Evolutionary conservation across 208 protist species (phyloP), one percentile per base, ranked within the genome.

Genomic region (Tritrichomonas musculus): DNA sequence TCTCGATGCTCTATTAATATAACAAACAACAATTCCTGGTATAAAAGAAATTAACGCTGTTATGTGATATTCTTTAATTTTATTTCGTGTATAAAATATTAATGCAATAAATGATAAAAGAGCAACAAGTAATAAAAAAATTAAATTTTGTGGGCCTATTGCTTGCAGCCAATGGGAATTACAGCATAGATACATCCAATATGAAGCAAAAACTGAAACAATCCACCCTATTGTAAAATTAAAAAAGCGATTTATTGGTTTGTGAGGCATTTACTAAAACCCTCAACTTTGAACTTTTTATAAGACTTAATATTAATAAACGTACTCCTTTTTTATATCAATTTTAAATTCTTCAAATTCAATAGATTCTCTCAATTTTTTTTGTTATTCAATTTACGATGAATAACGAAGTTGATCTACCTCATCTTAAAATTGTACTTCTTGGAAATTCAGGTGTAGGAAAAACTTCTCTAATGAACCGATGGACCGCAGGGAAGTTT

Each of bases 361-460:
- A n/a, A n/a, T n/a, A n/a, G n/a, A n/a, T n/a, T n/a, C n/a, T n/a
- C n/a, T n/a, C n/a, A n/a, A n/a, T n/a, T n/a, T n/a, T n/a, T n/a
- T n/a, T n/a, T n/a, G n/a, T n/a, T n/a, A n/a, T n/a, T n/a, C n/a
- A n/a, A n/a, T n/a, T n/a, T n/a, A n/a, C n/a, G n/a, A n/a, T n/a
- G n/a, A n/a, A n/a, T n/a, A n/a, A n/a, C n/a, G n/a, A n/a, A n/a
- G n/a, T n/a, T n/a, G n/a, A n/a, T n/a, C n/a, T n/a, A n/a, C n/a
- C n/a, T n/a, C n/a, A n/a, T n/a, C n/a, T n/a, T 60, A 82, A 82
- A 30, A 47, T 82, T 9, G 73, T 82, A 33, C 17, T 82, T 82
- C 73, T 82, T 50, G 73, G 73, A 25, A 82, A 82, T 53, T 82
- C 73, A 33, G 73, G 73, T 50, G 73, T 36, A 50, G 73, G 73